Evolutionary conservation across 371 early-diverging fungal species (phyloP), one percentile per base, ranked within the genome.

Genomic region (Dichotomocladium elegans): DNA sequence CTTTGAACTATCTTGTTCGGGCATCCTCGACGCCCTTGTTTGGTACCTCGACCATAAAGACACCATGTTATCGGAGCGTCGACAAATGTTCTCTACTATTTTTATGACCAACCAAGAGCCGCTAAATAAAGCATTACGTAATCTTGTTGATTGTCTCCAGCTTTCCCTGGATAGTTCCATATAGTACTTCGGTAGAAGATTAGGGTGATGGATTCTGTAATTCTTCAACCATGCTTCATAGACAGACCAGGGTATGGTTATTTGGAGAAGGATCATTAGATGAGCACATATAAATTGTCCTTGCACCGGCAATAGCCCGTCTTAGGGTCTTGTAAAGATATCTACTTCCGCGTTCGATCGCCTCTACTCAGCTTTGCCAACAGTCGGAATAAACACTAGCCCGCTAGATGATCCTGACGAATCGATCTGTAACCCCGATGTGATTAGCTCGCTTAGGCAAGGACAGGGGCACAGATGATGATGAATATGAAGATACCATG

Each of bases 1-100:
- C 7, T 89, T 85, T 57, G 93, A 93, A 63, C 66, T 93, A 28
- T 60, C 84, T 24, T 85, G 82, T 50, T 88, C 91, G 47, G 89
- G 90, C 2, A 50, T 92, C 19, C 63, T 90, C 19, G 80, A 75
- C 27, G 70, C 77, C n/a, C 50, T 87, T 3, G 49, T 78, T 9
- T 46, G 55, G 6, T 85, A 78, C 49, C 53, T 87, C n/a, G 46
- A 31, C 3, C 14, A 11, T 21, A 33, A 43, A 4, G 49, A 77
- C 75, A 14, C 15, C 4, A 17, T 21, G 8, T 14, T 47, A 21
- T 30, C 47, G 22, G 3, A 25, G 14, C 49, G 49, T 11, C n/a
- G n/a, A n/a, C n/a, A n/a, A n/a, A n/a, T n/a, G n/a, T n/a, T n/a
- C n/a, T n/a, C n/a, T n/a, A n/a, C n/a, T n/a, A n/a, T n/a, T n/a